Evolutionary conservation across 2,329 filamentous ascomycete genomes (phyloP).

Genomic region (Clarireedia homoeocarpa): DNA sequence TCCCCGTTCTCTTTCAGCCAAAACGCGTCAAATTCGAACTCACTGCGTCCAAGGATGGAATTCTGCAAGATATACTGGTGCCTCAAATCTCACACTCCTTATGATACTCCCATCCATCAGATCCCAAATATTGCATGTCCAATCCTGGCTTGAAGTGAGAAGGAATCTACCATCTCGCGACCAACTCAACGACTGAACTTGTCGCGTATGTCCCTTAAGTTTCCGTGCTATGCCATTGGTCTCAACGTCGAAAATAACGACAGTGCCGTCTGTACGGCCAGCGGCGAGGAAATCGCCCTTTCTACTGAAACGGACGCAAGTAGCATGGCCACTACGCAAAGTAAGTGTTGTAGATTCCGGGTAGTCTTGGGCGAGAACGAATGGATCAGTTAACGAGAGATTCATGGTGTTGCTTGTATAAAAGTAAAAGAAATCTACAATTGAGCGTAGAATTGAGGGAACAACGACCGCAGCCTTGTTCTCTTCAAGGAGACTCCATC

Average conservation of each 20-base stretch:
- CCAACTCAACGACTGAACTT: conserved; percentile 94
- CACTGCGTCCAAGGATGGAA: conserved; percentile 87
- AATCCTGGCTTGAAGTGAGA: conserved; percentile 88
- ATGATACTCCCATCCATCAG: conserved; percentile 60
- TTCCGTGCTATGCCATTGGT: conserved; percentile 96
- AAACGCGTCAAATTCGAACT: conserved; percentile 23
- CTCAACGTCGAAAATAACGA: conserved; percentile 95
- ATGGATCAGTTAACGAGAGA: conserved; percentile 63
- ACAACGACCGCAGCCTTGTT: no score
- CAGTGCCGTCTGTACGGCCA: conserved; percentile 86
- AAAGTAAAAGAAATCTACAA: neutral
- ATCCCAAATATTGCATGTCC: conserved; percentile 96
- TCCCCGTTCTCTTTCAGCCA: neutral
- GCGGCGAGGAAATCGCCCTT: conserved; percentile 92
- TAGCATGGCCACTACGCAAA: conserved; percentile 64
- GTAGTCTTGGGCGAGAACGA: conserved; percentile 70
- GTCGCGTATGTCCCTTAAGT: conserved; percentile 83
- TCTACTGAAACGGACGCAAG: conserved; percentile 78
- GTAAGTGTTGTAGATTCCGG: conserved; percentile 84
- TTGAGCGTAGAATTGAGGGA: no score
- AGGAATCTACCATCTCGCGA: conserved; percentile 86
- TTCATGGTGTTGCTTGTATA: conserved; percentile 46
- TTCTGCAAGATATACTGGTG: conserved; percentile 92
- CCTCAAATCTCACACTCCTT: conserved; percentile 84
- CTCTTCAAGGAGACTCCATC: no score